Evolutionary conservation across 768 basidiomycete genomes (phyloP), one percentile per base, ranked within the genome.

Genomic region (Agrocybe praecox): DNA sequence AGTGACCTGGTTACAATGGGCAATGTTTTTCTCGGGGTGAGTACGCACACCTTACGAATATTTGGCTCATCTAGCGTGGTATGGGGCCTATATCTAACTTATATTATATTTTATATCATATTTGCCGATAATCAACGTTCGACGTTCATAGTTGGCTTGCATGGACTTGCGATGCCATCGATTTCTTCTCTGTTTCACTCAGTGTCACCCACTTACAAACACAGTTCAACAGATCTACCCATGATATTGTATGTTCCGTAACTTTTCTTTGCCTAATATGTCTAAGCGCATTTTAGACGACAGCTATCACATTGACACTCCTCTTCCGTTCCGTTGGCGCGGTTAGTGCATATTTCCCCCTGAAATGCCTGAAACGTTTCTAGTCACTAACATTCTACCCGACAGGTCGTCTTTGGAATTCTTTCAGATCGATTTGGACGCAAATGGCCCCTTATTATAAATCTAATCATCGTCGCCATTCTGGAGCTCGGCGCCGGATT

Each of bases 371-470:
- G 34, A 23, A 19, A 18, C 36, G 26, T 21, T 46, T 49, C 18
- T n/a, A 58, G 34, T 10, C 43, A 36, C 17, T 22, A n/a, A n/a
- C n/a, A n/a, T n/a, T n/a, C n/a, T 24, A 9, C 49, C 19, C 24
- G 11, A 26, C 57, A 79, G 78, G 63, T 94, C 48, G 74, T 94
- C 62, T 95, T 96, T 62, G 94, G 94, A 46, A 69, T 94, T 43
- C 63, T 89, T n/a, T 90, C 90, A 1, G 96, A 97, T 69, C 85
- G 96, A 3, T 96, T 79, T 69, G 96, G 96, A 4, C 83, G 96
- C 24, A 96, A 96, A 79, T 98, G 94, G 94, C 94, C 94, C 4
- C 78, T 96, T 5, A 85, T 96, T 24, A 60, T 64, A 60, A 95
- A 94, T 68, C 78, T 96, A 19, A 45, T 93, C 22, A 67, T 95